A percentile compares a stretch with the other conserved stretches of the same genome.
These are phyloP conservation scores for Pleurozium schreberi DNA, from an alignment of 225 moss, liverwort and hornwort species.

Conservation along the genomic window DNA sequence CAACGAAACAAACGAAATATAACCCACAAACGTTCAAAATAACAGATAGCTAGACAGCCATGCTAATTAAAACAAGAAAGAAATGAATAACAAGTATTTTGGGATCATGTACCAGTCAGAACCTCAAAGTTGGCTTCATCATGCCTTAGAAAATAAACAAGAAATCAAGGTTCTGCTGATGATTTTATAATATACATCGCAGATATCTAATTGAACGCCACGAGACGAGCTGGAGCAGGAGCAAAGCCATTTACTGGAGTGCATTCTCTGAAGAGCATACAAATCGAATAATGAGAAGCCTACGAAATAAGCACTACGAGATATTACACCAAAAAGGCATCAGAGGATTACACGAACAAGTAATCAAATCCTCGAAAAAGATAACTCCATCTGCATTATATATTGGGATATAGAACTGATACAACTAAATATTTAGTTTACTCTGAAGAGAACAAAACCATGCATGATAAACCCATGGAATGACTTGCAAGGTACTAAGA, in stretches of 20 bases:
- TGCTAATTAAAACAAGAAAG: neutral
- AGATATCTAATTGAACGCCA: slow-evolving; percentile 14
- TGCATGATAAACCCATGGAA: neutral
- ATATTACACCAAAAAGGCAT: neutral
- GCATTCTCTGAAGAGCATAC: neutral
- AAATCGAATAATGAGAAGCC: neutral
- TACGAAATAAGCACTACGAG: neutral
- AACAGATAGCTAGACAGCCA: neutral
- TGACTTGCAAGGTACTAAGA: neutral
- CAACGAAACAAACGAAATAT: neutral
- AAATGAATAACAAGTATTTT: neutral
- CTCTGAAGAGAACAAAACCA: neutral
- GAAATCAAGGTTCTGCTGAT: neutral
- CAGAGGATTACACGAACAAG: neutral
- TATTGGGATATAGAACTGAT: neutral
- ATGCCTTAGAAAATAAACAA: neutral
- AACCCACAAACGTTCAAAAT: neutral
- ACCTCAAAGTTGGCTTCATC: neutral
- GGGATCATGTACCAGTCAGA: neutral
- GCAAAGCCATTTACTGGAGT: slow-evolving; percentile 14
- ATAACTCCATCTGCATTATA: neutral
- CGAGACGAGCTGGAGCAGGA: slow-evolving; percentile 32
- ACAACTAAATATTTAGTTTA: neutral
- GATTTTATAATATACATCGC: slow-evolving; percentile 19
- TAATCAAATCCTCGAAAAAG: neutral